Evolutionary conservation across 805 yeast genomes (phyloP).

Genomic region (Blastobotrys chiropterorum): DNA sequence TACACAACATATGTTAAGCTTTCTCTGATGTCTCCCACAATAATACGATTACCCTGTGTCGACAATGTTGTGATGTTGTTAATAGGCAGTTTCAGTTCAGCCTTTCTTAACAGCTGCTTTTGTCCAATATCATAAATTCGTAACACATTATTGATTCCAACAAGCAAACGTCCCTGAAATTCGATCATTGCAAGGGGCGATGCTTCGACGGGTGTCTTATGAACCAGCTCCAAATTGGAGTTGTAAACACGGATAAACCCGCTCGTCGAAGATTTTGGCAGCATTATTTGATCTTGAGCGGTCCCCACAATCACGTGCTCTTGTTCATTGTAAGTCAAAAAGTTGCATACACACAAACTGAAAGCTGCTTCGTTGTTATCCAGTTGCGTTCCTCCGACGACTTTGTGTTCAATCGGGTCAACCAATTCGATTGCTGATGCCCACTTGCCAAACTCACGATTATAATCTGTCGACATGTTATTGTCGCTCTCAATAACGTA

Average conservation of each 20-base stretch:
- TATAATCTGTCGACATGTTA: conserved; percentile 22
- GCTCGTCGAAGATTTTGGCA: conserved; percentile 15
- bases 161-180: conserved; percentile 57
- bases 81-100: conserved; percentile 37
- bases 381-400: conserved; percentile 42
- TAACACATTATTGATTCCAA: conserved; percentile 48
- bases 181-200: conserved; percentile 43
- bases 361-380: conserved; percentile 39
- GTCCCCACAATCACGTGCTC: conserved; percentile 26
- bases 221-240: conserved; percentile 38
- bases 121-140: conserved; percentile 68
- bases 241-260: conserved; percentile 31
- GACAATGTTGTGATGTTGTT: conserved; percentile 46
- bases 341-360: conserved; percentile 33
- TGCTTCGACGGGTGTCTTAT: conserved; percentile 51
- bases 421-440: conserved; percentile 51
- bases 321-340: conserved; percentile 21
- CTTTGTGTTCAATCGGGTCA: conserved; percentile 31
- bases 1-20: conserved; percentile 55
- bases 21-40: conserved; percentile 64
- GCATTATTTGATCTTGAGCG: conserved; percentile 22
- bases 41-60: conserved; percentile 52
- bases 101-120: conserved; percentile 69
- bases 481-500: conserved; percentile 45
- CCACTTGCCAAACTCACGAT: conserved; percentile 31